Evolutionary conservation across 1,284 basidiomycete genomes (phyloP).

Genomic region (Ustilago tritici): DNA sequence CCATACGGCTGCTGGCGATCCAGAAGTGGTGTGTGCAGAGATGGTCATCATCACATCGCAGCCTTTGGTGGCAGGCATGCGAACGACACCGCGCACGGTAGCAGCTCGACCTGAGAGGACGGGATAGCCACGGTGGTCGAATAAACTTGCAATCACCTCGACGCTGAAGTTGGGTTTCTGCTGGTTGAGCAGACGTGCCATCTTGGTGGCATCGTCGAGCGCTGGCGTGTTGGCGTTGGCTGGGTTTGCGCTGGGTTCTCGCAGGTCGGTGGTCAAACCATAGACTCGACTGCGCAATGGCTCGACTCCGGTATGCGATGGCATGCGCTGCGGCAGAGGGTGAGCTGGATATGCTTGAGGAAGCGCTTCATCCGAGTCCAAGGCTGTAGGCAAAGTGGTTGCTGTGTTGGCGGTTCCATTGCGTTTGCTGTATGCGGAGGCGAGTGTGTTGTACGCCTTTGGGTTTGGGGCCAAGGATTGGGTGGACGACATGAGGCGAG

Average conservation of each 20-base stretch:
- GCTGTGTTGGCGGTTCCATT: slow-evolving; percentile 33
- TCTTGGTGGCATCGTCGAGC: slow-evolving; percentile 29
- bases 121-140: slow-evolving; percentile 61
- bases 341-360: slow-evolving; percentile 18
- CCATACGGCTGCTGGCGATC: slow-evolving; percentile 63
- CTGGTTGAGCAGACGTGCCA: slow-evolving; percentile 37
- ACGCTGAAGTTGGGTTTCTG: slow-evolving; percentile 59
- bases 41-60: slow-evolving; percentile 63
- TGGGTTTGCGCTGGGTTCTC: slow-evolving; percentile 24
- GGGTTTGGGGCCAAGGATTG: slow-evolving; percentile 21
- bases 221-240: slow-evolving; percentile 14
- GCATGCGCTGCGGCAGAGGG: slow-evolving; percentile 20
- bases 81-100: slow-evolving; percentile 45
- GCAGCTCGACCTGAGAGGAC: slow-evolving; percentile 55
- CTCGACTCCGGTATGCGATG: slow-evolving; percentile 16
- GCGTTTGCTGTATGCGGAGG: slow-evolving; percentile 43
- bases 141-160: slow-evolving; percentile 55
- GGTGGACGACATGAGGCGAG: slow-evolving; percentile 32
- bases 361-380: slow-evolving; percentile 11
- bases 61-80: slow-evolving; percentile 47
- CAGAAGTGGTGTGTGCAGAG: slow-evolving; percentile 59
- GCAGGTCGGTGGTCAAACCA: slow-evolving; percentile 46
- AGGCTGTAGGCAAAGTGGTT: slow-evolving; percentile 18
- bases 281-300: slow-evolving; percentile 40
- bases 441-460: slow-evolving; percentile 33